phyloP scores from a whole-genome alignment of 2,329 filamentous ascomycete genomes.

The Colletotrichum aenigma region DNA sequence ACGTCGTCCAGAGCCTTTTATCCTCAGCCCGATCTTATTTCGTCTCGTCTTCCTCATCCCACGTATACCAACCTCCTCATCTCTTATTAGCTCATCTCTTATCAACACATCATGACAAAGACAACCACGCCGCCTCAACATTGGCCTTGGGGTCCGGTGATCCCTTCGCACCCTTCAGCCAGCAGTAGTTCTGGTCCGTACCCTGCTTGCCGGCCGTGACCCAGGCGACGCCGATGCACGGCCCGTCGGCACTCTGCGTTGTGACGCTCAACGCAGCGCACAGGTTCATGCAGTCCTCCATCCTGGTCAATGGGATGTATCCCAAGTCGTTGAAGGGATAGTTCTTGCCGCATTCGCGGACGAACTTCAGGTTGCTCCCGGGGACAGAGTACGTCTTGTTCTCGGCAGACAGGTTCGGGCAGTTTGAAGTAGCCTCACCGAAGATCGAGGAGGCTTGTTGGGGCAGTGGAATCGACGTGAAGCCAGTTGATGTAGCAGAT shows the following conservation, averaged over 20 bases:
- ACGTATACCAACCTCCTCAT: neutral
- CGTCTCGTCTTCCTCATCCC: neutral
- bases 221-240: slow-evolving; percentile 24
- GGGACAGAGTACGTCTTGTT: slow-evolving; percentile 22
- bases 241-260: slow-evolving; percentile 19
- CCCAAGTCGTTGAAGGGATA: slow-evolving; percentile 22
- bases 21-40: neutral
- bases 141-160: neutral
- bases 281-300: slow-evolving; percentile 26
- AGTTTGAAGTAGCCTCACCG: neutral
- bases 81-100: neutral
- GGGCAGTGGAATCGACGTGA: slow-evolving; percentile 4
- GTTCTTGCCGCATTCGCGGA: slow-evolving; percentile 23
- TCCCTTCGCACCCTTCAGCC: slow-evolving; percentile 22
- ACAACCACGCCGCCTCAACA: slow-evolving; percentile 6
- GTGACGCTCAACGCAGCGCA: slow-evolving; percentile 25
- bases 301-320: slow-evolving; percentile 21
- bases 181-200: slow-evolving; percentile 22
- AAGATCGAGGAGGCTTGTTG: neutral
- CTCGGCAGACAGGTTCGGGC: neutral
- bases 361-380: slow-evolving; percentile 22
- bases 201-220: slow-evolving; percentile 24
- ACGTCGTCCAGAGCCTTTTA: neutral
- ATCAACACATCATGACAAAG: neutral
- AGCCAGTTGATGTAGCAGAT: neutral